A percentile compares a stretch with the other conserved stretches of the same genome.
phyloP scores from a whole-genome alignment of 2,329 filamentous ascomycete species.

The Aspergillus glaucus region DNA sequence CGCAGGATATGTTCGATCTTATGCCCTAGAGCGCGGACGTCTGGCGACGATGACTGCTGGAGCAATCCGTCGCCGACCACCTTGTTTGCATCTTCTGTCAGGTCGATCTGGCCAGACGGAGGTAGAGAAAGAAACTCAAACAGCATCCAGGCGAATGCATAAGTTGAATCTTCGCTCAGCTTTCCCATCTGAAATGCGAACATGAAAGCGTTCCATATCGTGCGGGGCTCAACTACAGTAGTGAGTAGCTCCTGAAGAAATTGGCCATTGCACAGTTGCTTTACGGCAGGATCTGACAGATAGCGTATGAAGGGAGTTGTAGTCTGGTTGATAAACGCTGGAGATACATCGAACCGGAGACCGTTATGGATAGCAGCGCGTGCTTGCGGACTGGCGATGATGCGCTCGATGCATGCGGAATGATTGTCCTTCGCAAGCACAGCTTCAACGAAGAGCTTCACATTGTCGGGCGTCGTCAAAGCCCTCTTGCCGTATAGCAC shows the following conservation, averaged over 20 bases:
- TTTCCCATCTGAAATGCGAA: conserved; percentile 19
- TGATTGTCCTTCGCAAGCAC: conserved; percentile 38
- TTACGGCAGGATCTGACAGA: conserved; percentile 40
- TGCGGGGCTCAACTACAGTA: conserved; percentile 46
- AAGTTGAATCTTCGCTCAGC: conserved; percentile 28
- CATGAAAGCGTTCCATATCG: conserved; percentile 49
- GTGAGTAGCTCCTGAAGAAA: conserved; percentile 45
- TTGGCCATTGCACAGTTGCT: conserved; percentile 45
- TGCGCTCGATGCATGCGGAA: conserved; percentile 35
- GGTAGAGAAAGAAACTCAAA: conserved; percentile 43
- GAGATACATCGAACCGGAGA: conserved; percentile 40
- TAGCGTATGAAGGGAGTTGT: conserved; percentile 35
- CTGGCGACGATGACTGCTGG: conserved; percentile 18
- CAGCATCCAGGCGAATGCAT: conserved; percentile 45
- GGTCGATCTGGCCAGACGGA: conserved; percentile 11
- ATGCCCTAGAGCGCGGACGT: conserved; percentile 32
- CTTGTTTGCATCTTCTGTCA: conserved; percentile 22
- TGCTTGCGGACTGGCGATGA: conserved; percentile 32
- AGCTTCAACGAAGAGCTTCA: conserved; percentile 45
- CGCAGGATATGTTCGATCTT: conserved; percentile 38
- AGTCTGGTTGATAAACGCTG: conserved; percentile 39
- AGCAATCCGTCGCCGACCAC: conserved; percentile 19
- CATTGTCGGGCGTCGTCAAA: conserved; percentile 34
- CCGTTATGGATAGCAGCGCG: conserved; percentile 34
- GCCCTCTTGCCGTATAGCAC: conserved; percentile 35